Evolutionary conservation across 1,284 basidiomycete genomes (phyloP).

Genomic region (Cyathus pygmaeus): DNA sequence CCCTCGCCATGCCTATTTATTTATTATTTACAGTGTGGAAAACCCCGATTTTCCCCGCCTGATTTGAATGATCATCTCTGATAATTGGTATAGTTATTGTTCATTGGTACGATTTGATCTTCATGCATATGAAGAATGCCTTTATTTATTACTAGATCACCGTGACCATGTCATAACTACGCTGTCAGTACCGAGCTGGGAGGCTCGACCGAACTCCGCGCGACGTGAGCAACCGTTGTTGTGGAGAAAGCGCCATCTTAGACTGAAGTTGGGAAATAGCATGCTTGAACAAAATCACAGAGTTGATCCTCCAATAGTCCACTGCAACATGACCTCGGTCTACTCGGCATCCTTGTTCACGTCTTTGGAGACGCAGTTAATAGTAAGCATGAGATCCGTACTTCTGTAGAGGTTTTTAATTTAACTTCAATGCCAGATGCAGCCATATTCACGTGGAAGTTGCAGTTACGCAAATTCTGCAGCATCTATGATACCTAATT

Average conservation of each 20-base stretch:
- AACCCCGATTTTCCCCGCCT: slow-evolving; percentile 47
- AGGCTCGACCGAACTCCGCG: slow-evolving; percentile 17
- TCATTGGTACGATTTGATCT: slow-evolving; percentile 55
- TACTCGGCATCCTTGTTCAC: slow-evolving; percentile 56
- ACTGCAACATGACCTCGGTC: slow-evolving; percentile 50
- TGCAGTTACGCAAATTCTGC: slow-evolving; percentile 57
- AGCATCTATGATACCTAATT: slow-evolving; percentile 54
- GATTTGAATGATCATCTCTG: slow-evolving; percentile 54
- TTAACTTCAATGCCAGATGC: slow-evolving; percentile 17
- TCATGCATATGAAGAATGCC: too few relatives aligned
- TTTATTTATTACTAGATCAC: slow-evolving; percentile 34
- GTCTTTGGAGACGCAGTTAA: slow-evolving; percentile 59
- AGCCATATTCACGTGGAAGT: slow-evolving; percentile 55
- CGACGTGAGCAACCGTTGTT: slow-evolving; percentile 26
- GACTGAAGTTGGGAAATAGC: slow-evolving; percentile 28
- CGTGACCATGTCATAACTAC: slow-evolving; percentile 42
- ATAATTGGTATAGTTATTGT: slow-evolving; percentile 55
- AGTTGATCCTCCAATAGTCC: slow-evolving; percentile 41
- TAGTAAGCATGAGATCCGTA: slow-evolving; percentile 43
- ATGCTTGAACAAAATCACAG: slow-evolving; percentile 58
- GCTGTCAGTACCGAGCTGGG: slow-evolving; percentile 12
- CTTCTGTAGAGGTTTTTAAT: slow-evolving; percentile 4
- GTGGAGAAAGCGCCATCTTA: too few relatives aligned
- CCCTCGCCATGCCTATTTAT: slow-evolving; percentile 58
- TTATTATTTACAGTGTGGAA: slow-evolving; percentile 58